These are phyloP conservation scores for Globisporangium acanthophoron DNA, from an alignment of 352 stramenopile genomes.

Conservation along the genomic window DNA sequence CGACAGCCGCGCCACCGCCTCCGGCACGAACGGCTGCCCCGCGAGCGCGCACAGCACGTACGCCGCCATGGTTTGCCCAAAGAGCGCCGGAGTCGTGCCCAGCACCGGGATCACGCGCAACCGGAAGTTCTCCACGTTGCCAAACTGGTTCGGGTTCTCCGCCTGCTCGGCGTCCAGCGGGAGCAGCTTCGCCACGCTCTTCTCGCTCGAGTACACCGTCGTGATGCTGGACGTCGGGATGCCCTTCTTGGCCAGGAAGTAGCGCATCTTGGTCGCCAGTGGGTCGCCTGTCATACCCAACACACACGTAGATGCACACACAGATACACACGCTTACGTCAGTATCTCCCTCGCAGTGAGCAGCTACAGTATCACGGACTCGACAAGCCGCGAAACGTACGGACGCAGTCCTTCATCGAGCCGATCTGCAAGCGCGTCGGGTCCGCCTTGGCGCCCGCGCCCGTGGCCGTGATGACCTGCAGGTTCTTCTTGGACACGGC, in stretches of 20 bases:
- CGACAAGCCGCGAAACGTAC: slow-evolving; percentile 27
- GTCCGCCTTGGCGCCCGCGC: slow-evolving; percentile 95
- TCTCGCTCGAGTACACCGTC: slow-evolving; percentile 94
- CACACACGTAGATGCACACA: background rate
- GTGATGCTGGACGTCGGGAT: slow-evolving; percentile 67
- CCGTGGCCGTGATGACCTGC: slow-evolving; percentile 85
- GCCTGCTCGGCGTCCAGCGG: slow-evolving; percentile 91
- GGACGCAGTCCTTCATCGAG: slow-evolving; percentile 90
- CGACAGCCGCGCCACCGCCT: slow-evolving; percentile 61
- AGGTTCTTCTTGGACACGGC: slow-evolving; percentile 79
- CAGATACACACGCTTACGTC: background rate
- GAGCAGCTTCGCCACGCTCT: slow-evolving; percentile 94
- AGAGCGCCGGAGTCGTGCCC: slow-evolving; percentile 93
- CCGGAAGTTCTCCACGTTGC: slow-evolving; percentile 95
- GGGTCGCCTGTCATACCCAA: slow-evolving; percentile 71
- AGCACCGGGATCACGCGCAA: slow-evolving; percentile 95
- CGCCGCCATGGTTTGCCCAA: slow-evolving; percentile 95
- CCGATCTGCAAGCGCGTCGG: slow-evolving; percentile 96
- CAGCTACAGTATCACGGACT: background rate
- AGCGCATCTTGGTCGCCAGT: slow-evolving; percentile 94
- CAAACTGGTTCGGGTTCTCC: slow-evolving; percentile 89
- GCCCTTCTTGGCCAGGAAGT: slow-evolving; percentile 87
- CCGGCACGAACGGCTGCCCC: slow-evolving; percentile 81
- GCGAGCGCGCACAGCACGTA: slow-evolving; percentile 93
- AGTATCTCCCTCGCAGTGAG: background rate